These are phyloP conservation scores for Porcisia hertigi DNA, from an alignment of 208 protist species.

Conservation along the genomic window DNA sequence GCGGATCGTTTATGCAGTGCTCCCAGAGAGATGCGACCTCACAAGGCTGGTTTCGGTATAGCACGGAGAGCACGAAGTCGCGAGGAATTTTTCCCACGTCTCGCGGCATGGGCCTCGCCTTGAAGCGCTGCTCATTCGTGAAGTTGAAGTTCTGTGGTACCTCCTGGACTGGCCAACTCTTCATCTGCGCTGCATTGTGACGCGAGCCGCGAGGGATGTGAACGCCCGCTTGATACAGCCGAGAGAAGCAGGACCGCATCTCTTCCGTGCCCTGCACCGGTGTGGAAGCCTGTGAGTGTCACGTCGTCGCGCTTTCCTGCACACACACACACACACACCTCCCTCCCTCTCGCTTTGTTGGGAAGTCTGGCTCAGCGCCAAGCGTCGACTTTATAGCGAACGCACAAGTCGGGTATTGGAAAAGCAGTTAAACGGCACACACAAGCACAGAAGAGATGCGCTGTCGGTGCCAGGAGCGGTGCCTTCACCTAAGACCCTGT, in stretches of 20 bases:
- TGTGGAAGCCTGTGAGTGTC: not conserved
- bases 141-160: conserved; percentile 84
- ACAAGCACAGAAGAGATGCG: conserved; percentile 2
- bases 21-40: conserved; percentile 85
- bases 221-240: conserved; percentile 71
- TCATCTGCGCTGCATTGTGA: conserved; percentile 83
- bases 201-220: conserved; percentile 58
- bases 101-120: conserved; percentile 72
- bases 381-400: not conserved
- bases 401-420: not conserved
- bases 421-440: conserved; percentile 7
- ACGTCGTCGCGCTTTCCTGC: not conserved
- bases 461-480: not conserved
- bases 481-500: not conserved
- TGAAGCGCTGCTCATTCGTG: conserved; percentile 77
- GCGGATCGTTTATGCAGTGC: conserved; percentile 74
- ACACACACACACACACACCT: not conserved
- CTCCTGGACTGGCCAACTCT: conserved; percentile 75
- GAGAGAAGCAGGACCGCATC: conserved; percentile 40
- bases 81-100: conserved; percentile 85
- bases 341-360: not conserved
- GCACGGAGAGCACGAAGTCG: conserved; percentile 87
- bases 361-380: not conserved
- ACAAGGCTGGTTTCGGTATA: conserved; percentile 90
- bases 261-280: not conserved